phyloP scores from a whole-genome alignment of 768 basidiomycete genomes.

The Boletus huronensis region DNA sequence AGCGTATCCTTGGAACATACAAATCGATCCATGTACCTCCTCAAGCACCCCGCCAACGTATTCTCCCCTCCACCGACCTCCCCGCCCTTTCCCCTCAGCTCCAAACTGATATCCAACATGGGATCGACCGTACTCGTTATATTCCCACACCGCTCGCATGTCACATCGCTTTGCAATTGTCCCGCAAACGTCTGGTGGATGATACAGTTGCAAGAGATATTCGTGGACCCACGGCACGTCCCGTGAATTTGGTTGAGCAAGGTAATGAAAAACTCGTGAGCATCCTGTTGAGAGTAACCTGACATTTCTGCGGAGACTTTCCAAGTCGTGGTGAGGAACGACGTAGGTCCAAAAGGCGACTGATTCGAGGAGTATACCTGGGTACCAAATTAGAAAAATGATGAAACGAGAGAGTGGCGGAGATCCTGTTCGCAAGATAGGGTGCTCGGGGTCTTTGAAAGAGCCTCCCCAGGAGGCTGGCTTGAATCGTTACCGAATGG shows the following conservation, averaged over 20 bases:
- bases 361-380: conserved; percentile 57
- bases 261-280: conserved; percentile 84
- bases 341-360: conserved; percentile 73
- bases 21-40: conserved; percentile 45
- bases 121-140: conserved; percentile 81
- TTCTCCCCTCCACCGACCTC: conserved; percentile 49
- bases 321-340: conserved; percentile 85
- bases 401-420: neutral
- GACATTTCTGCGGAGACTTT: conserved; percentile 71
- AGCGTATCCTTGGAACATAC: neutral
- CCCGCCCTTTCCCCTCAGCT: conserved; percentile 57
- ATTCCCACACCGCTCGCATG: conserved; percentile 80
- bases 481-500: neutral
- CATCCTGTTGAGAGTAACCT: conserved; percentile 93
- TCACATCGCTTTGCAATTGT: conserved; percentile 82
- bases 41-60: conserved; percentile 71
- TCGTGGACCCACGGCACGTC: conserved; percentile 69
- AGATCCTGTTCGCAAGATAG: neutral
- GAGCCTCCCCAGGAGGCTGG: neutral
- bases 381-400: neutral
- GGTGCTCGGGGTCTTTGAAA: neutral
- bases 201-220: conserved; percentile 83
- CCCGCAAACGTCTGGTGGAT: conserved; percentile 90
- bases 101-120: conserved; percentile 87
- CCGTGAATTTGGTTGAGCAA: conserved; percentile 85